These are phyloP conservation scores for Lodderomyces parapsilosis DNA, from an alignment of 1,139 yeast species.

Conservation along the genomic window DNA sequence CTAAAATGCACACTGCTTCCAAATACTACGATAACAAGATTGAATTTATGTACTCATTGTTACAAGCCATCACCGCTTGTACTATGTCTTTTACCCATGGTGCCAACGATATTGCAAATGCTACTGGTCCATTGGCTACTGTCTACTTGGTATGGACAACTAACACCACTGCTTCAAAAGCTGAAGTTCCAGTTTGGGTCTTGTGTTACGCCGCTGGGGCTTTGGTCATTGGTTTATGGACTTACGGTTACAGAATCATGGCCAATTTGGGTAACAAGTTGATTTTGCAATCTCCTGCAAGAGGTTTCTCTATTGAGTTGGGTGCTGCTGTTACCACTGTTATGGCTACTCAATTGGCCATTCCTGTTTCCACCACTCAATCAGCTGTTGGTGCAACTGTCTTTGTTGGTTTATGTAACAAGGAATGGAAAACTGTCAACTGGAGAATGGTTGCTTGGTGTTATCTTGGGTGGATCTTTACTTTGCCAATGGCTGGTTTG, in stretches of 20 bases:
- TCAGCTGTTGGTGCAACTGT: conserved; percentile 82
- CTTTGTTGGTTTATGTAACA: conserved; percentile 72
- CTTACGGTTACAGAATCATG: conserved; percentile 72
- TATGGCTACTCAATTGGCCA: conserved; percentile 69
- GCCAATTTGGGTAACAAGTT: conserved; percentile 70
- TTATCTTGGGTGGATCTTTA: conserved; percentile 70
- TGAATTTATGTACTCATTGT: conserved; percentile 67
- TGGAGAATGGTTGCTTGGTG: conserved; percentile 79
- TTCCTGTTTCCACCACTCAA: conserved; percentile 78
- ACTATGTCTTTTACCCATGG: conserved; percentile 86
- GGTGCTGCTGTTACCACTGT: conserved; percentile 79
- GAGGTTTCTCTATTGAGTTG: conserved; percentile 77
- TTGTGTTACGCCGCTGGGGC: conserved; percentile 68
- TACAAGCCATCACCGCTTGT: conserved; percentile 73
- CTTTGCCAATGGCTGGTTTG: conserved; percentile 73
- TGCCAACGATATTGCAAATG: conserved; percentile 77
- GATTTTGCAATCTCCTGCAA: conserved; percentile 74
- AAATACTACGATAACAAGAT: conserved; percentile 70
- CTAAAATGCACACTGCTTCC: conserved; percentile 54
- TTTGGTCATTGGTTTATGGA: conserved; percentile 70
- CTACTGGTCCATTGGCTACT: conserved; percentile 74
- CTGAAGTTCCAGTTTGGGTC: conserved; percentile 72
- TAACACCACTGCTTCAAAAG: conserved; percentile 45
- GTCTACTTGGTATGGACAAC: conserved; percentile 62
- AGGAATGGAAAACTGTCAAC: conserved; percentile 62